Conservation (phyloP, 2,329 filamentous ascomycete genomes). For the Arthroderma uncinatum region DNA sequence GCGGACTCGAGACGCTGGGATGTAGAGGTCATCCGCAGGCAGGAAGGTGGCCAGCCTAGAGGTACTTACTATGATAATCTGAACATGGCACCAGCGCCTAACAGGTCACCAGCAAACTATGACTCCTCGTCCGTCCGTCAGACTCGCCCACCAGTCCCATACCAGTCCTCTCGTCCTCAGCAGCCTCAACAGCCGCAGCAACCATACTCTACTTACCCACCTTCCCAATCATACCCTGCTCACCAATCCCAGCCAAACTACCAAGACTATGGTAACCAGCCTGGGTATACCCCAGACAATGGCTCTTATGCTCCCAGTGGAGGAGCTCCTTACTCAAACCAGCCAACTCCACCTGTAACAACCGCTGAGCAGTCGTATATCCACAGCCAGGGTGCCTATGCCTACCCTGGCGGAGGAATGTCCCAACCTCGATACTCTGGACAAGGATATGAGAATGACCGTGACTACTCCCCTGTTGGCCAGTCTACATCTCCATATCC, state of each 20-base stretch:
- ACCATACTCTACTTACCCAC: conserved; percentile 27
- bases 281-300: conserved; percentile 21
- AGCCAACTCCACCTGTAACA: conserved; percentile 29
- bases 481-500: conserved; percentile 33
- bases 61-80: conserved; percentile 34
- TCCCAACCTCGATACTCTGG: conserved; percentile 34
- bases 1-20: conserved; percentile 44
- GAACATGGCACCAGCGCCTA: conserved; percentile 29
- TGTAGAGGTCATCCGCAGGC: conserved; percentile 31
- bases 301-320: conserved; percentile 10
- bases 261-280: conserved; percentile 21
- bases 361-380: conserved; percentile 30
- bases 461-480: conserved; percentile 32
- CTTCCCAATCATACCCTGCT: conserved; percentile 25
- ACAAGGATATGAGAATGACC: conserved; percentile 32
- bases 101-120: conserved; percentile 29
- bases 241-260: conserved; percentile 29
- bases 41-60: conserved; percentile 32
- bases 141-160: conserved; percentile 22
- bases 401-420: conserved; percentile 17
- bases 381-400: conserved; percentile 28
- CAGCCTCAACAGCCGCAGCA: conserved; percentile 22
- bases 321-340: conserved; percentile 17
- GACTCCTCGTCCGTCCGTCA: conserved; percentile 29
- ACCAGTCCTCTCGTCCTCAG: conserved; percentile 4